phyloP scores from a whole-genome alignment of 306 rosid species.

The Ochetophila trinervis region DNA sequence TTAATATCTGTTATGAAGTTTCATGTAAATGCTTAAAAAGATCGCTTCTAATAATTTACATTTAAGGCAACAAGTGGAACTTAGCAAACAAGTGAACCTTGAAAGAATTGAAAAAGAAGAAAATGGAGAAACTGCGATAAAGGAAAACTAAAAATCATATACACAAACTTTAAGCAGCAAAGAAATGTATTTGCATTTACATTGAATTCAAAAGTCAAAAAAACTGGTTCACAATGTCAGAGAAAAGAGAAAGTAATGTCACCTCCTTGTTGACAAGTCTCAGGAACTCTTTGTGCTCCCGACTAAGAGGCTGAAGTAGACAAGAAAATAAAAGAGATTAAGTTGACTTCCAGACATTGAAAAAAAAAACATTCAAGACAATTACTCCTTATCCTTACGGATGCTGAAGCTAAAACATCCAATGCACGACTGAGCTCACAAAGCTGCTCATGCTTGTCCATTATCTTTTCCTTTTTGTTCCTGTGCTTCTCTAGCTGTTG shows the following conservation, averaged over 20 bases:
- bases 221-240: background rate
- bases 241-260: background rate
- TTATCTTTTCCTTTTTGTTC: conserved; percentile 60
- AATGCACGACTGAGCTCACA: conserved; percentile 93
- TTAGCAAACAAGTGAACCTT: background rate
- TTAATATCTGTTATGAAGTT: background rate
- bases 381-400: conserved; percentile 59
- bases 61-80: background rate
- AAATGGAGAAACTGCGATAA: background rate
- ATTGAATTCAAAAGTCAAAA: background rate
- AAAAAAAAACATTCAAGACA: conserved; percentile 2
- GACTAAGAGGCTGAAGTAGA: conserved; percentile 73
- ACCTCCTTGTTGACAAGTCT: conserved; percentile 95
- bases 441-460: conserved; percentile 81
- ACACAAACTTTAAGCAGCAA: background rate
- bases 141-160: background rate
- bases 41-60: background rate
- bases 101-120: background rate
- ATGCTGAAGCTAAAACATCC: conserved; percentile 96
- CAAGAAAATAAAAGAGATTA: conserved; percentile 8
- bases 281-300: conserved; percentile 93
- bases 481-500: conserved; percentile 70
- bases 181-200: background rate
- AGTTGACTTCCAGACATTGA: background rate
- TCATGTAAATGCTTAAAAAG: background rate